A percentile compares a stretch with the other conserved stretches of the same genome.
Conservation (phyloP, 345 rosid genomes). For the Iberis pinnata region DNA sequence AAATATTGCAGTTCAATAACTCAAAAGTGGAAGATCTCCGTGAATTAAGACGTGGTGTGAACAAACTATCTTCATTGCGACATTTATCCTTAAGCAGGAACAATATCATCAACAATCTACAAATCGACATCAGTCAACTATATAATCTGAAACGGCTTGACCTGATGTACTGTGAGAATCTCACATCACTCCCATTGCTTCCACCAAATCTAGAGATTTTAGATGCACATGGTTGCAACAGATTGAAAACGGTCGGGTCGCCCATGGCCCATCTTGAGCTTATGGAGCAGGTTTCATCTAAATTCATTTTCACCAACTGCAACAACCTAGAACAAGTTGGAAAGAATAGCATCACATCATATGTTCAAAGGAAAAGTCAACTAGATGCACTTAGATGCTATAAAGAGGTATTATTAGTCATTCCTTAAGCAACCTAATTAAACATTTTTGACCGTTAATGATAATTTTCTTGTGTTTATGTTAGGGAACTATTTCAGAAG, state of each 20-base stretch:
- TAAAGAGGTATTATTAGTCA: constrained; percentile 17
- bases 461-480: background rate
- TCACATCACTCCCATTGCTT: constrained; percentile 9
- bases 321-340: constrained; percentile 14
- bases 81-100: constrained; percentile 18
- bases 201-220: constrained; percentile 17
- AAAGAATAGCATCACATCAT: constrained; percentile 16
- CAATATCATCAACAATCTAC: constrained; percentile 3
- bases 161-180: constrained; percentile 13
- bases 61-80: background rate
- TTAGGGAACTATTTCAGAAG: constrained; percentile 8
- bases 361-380: constrained; percentile 18
- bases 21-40: no score
- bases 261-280: constrained; percentile 11
- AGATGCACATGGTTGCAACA: constrained; percentile 20
- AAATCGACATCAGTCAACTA: background rate
- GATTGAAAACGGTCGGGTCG: background rate
- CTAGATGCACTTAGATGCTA: background rate
- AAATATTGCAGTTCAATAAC: background rate
- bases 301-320: constrained; percentile 22
- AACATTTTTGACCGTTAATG: no score
- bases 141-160: constrained; percentile 14
- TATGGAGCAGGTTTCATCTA: constrained; percentile 23
- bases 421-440: no score
- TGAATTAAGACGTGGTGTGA: background rate